Evolutionary conservation across 768 basidiomycete genomes (phyloP).

Genomic region (Lepiota brunneoincarnata): DNA sequence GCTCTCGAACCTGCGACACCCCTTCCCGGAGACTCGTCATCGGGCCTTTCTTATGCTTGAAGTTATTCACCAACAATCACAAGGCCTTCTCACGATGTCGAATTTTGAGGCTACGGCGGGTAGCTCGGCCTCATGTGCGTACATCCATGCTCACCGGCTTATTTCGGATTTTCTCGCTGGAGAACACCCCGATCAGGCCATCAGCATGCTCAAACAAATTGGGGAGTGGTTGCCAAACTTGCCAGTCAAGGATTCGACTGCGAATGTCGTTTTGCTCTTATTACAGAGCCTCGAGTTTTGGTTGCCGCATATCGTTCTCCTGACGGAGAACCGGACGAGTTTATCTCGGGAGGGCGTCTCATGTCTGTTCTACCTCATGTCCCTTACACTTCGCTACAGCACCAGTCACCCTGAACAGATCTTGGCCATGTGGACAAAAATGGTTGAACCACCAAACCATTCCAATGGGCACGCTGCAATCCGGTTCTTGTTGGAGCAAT

Average conservation of each 20-base stretch:
- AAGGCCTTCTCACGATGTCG: constrained; percentile 66
- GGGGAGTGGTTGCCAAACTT: constrained; percentile 71
- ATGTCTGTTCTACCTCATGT: constrained; percentile 77
- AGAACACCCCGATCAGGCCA: constrained; percentile 66
- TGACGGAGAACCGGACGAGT: constrained; percentile 53
- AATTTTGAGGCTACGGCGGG: constrained; percentile 72
- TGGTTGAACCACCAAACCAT: constrained; percentile 70
- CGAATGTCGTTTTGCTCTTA: constrained; percentile 50
- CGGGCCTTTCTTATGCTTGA: constrained; percentile 79
- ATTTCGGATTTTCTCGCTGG: constrained; percentile 78
- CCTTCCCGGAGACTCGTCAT: constrained; percentile 58
- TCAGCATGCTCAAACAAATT: constrained; percentile 65
- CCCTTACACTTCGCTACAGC: constrained; percentile 75
- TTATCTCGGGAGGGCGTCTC: constrained; percentile 58
- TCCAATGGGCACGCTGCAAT: constrained; percentile 78
- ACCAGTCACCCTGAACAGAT: constrained; percentile 79
- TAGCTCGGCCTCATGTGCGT: constrained; percentile 71
- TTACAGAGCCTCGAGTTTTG: constrained; percentile 83
- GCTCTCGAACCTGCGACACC: constrained; percentile 82
- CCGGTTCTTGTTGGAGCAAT: constrained; percentile 84
- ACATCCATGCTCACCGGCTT: constrained; percentile 76
- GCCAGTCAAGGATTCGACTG: constrained; percentile 44
- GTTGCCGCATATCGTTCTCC: constrained; percentile 74
- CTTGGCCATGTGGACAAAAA: constrained; percentile 70
- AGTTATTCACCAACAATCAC: constrained; percentile 62